Conservation (phyloP, 345 rosid genomes). For the Clarkia xantiana region DNA sequence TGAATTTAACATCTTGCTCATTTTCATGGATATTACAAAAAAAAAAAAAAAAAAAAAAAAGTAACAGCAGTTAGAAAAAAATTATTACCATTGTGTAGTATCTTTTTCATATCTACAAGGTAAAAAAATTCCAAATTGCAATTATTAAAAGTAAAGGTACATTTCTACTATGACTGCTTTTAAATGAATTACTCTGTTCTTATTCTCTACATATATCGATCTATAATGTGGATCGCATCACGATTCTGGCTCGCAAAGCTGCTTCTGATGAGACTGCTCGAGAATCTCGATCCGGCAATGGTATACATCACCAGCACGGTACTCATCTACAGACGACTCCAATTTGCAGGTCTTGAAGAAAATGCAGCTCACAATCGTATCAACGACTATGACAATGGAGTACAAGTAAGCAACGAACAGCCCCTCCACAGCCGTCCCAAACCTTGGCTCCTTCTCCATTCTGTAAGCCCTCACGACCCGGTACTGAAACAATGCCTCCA, state of each 20-base stretch:
- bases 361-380: constrained; percentile 42
- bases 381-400: constrained; percentile 51
- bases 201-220: no score
- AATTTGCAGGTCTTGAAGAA: constrained; percentile 61
- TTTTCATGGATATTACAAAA: no score
- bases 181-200: no score
- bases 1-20: no score
- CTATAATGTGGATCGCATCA: neutral
- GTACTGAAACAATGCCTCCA: constrained; percentile 71
- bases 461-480: constrained; percentile 32
- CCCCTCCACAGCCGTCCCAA: constrained; percentile 32
- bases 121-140: no score
- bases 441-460: constrained; percentile 16
- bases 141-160: no score
- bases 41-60: no score
- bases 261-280: constrained; percentile 1
- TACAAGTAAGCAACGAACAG: constrained; percentile 51
- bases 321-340: neutral
- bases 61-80: no score
- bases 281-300: constrained; percentile 21
- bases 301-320: constrained; percentile 5
- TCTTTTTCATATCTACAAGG: no score
- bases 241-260: neutral
- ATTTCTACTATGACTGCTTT: neutral
- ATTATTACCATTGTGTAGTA: no score